Evolutionary conservation across 495 filamentous ascomycete genomes (phyloP).

Genomic region (Penicillium cinerascens): DNA sequence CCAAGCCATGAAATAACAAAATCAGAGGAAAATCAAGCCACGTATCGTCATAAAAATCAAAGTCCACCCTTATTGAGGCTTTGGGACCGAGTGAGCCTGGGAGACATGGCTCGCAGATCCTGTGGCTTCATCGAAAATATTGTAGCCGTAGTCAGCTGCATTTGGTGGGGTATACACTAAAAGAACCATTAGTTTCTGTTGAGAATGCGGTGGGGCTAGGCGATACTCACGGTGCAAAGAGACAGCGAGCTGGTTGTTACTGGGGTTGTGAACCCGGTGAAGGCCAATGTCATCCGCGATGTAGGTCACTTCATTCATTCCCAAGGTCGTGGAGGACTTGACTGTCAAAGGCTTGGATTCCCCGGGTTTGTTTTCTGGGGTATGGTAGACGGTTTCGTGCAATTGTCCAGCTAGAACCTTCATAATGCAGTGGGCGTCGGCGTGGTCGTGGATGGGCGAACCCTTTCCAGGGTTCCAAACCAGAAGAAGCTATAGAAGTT

Average conservation of each 20-base stretch:
- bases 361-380: constrained; percentile 46
- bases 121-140: constrained; percentile 66
- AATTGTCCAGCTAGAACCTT: constrained; percentile 55
- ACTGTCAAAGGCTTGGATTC: constrained; percentile 19
- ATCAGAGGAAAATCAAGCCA: neutral
- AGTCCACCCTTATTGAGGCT: neutral
- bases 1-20: neutral
- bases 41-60: neutral
- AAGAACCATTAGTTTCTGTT: neutral
- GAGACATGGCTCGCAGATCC: constrained; percentile 47
- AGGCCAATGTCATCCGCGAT: constrained; percentile 79
- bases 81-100: constrained; percentile 23
- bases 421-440: constrained; percentile 72
- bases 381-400: constrained; percentile 70
- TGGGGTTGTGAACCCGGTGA: constrained; percentile 74
- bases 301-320: constrained; percentile 65
- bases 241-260: constrained; percentile 65
- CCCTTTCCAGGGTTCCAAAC: constrained; percentile 85
- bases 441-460: constrained; percentile 81
- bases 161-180: constrained; percentile 42
- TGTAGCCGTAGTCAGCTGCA: constrained; percentile 73
- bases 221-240: constrained; percentile 68
- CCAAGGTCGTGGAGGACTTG: constrained; percentile 27
- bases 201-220: neutral
- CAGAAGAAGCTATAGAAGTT: constrained; percentile 60